Percentiles rank a stretch among this genome's conserved stretches.
Evolutionary conservation across 2,329 filamentous ascomycete genomes (phyloP).

Genomic region (Aspergillus caelatus): DNA sequence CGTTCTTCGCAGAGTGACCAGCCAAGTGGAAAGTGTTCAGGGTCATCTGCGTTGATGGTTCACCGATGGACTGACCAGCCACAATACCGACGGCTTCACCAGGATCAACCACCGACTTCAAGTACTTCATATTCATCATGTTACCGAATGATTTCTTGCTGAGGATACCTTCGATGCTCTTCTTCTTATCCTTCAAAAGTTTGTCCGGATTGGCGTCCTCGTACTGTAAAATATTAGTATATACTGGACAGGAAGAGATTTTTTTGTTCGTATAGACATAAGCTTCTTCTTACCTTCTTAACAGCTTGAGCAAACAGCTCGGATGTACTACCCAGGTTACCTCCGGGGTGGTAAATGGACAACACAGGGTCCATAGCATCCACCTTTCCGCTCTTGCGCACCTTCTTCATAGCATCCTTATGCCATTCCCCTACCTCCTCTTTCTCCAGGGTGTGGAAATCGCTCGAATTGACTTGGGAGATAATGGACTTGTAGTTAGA

Average conservation of each 20-base stretch:
- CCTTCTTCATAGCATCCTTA: slow-evolving; percentile 74
- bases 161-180: slow-evolving; percentile 44
- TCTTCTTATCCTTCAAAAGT: slow-evolving; percentile 63
- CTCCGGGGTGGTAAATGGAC: slow-evolving; percentile 72
- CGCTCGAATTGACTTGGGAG: slow-evolving; percentile 68
- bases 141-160: slow-evolving; percentile 76
- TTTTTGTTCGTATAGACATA: slow-evolving; percentile 21
- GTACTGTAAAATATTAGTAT: slow-evolving; percentile 55
- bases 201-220: slow-evolving; percentile 72
- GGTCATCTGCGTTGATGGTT: slow-evolving; percentile 99
- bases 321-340: slow-evolving; percentile 81
- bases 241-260: neutral
- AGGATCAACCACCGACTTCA: slow-evolving; percentile 88
- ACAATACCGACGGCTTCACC: slow-evolving; percentile 97
- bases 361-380: slow-evolving; percentile 75
- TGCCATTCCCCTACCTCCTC: slow-evolving; percentile 67
- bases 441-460: slow-evolving; percentile 60
- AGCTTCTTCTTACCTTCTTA: slow-evolving; percentile 52
- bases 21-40: slow-evolving; percentile 99
- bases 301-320: slow-evolving; percentile 78
- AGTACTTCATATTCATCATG: slow-evolving; percentile 87
- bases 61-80: slow-evolving; percentile 93
- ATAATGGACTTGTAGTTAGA: slow-evolving; percentile 82
- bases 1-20: slow-evolving; percentile 97
- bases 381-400: slow-evolving; percentile 70